Evolutionary conservation across 805 yeast genomes (phyloP), one percentile per base, ranked within the genome.

Genomic region (Alloascoidea africana): DNA sequence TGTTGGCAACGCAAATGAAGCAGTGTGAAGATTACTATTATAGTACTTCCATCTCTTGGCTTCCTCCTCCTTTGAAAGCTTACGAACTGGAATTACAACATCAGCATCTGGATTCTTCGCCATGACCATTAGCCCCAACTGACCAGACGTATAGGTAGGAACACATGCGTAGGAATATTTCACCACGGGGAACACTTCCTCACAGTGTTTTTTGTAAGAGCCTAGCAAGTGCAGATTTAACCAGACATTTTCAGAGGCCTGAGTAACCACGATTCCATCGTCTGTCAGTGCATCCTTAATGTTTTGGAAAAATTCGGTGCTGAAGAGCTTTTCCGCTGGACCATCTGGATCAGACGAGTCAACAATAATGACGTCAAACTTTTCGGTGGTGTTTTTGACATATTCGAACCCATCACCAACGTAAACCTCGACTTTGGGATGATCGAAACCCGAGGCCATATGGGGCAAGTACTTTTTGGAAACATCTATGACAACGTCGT

Each of bases 71-170:
- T 64, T 70, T 38, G 73, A 56, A 57, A 81, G 60, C 19, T 66
- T 63, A 58, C 96, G 74, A 44, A 71, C 46, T 36, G 97, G 96
- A 46, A 59, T 65, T 50, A 61, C 66, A 41, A 89, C 80, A 44
- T 78, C 65, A 36, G 77, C 75, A 17, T 58, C 48, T 13, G 70
- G 55, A 53, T 82, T 80, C 65, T 86, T 89, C 44, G 79, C 70
- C 59, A 96, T 87, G 42, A 89, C 87, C 95, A 89, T 84, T 63
- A 91, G 84, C n/a, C 97, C 98, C 53, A 89, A 80, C 58, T 86
- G 93, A 46, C 98, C 98, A 14, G 95, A 77, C 45, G 98, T 95
- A 55, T 89, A 89, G 41, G 97, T 87, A 54, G 98, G 98, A 48
- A 87, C 85, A 54, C 91, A 73, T 41, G 93, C 80, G 65, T 83